Conservation (phyloP, 2,329 filamentous ascomycete species). For the Zasmidium angulare region DNA sequence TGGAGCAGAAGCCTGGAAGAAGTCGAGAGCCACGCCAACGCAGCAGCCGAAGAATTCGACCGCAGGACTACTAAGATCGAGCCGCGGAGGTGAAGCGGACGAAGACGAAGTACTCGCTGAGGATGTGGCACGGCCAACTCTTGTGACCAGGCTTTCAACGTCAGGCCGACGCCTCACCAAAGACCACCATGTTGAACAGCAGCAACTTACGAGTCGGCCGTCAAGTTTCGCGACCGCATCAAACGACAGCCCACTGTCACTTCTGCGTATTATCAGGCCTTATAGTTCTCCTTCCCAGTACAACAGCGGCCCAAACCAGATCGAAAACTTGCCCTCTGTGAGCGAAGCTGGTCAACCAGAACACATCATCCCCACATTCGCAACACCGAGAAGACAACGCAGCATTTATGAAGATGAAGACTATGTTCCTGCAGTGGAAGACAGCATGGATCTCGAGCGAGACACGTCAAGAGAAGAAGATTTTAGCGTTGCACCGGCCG, state of each 20-base stretch:
- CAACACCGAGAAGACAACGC: neutral
- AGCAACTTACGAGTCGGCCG: neutral
- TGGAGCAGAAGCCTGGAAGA: conserved; percentile 10
- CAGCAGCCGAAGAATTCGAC: neutral
- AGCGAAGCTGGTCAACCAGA: too few relatives aligned
- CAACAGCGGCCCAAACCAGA: too few relatives aligned
- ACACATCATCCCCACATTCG: too few relatives aligned
- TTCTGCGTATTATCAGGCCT: neutral
- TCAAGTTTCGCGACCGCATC: neutral
- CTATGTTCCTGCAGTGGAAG: neutral
- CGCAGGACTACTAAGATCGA: neutral
- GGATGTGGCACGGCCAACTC: neutral
- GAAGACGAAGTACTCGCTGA: neutral
- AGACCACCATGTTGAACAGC: too few relatives aligned
- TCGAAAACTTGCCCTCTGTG: too few relatives aligned
- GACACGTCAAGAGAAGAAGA: neutral
- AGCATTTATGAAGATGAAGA: neutral
- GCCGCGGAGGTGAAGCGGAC: neutral
- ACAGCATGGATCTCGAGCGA: neutral
- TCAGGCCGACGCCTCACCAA: neutral
- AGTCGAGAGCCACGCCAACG: neutral
- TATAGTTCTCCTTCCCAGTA: neutral
- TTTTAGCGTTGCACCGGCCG: neutral
- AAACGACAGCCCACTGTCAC: neutral
- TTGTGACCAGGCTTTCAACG: neutral